These are phyloP conservation scores for Candida maesae DNA, from an alignment of 805 yeast species.

Conservation along the genomic window DNA sequence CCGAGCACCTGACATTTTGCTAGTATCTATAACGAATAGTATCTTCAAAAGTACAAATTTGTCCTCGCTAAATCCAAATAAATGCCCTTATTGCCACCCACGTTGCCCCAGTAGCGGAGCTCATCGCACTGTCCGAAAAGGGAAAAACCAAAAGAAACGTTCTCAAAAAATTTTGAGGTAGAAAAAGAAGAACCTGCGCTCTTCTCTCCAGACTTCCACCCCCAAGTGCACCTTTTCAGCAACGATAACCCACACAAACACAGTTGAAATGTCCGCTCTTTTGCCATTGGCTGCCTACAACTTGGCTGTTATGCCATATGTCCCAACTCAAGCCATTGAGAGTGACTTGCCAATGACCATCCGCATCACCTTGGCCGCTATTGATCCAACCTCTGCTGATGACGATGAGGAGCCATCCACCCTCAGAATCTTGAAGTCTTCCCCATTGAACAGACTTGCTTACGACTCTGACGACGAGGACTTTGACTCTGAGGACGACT, in stretches of 20 bases:
- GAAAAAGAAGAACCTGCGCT: slow-evolving; percentile 6
- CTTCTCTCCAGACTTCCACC: no score
- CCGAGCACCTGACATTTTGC: no score
- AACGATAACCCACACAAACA: background rate
- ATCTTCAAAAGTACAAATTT: no score
- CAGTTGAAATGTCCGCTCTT: slow-evolving; percentile 55
- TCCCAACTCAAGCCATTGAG: slow-evolving; percentile 83
- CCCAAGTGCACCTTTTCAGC: no score
- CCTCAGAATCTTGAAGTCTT: slow-evolving; percentile 72
- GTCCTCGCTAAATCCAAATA: background rate
- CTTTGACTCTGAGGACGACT: slow-evolving; percentile 42
- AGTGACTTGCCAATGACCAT: slow-evolving; percentile 86
- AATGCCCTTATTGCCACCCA: background rate
- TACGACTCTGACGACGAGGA: slow-evolving; percentile 44
- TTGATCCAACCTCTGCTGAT: slow-evolving; percentile 86
- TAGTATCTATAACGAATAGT: no score
- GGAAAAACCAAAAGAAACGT: slow-evolving; percentile 28
- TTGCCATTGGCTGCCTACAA: slow-evolving; percentile 85
- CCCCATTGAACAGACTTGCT: slow-evolving; percentile 46
- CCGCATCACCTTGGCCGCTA: slow-evolving; percentile 90
- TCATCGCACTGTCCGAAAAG: slow-evolving; percentile 21
- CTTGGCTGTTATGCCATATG: slow-evolving; percentile 80
- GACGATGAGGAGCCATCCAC: slow-evolving; percentile 83
- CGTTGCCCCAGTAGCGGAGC: slow-evolving; percentile 18
- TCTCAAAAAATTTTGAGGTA: slow-evolving; percentile 13